Conservation (phyloP, 2,329 filamentous ascomycete genomes). For the Rosellinia necatrix region DNA sequence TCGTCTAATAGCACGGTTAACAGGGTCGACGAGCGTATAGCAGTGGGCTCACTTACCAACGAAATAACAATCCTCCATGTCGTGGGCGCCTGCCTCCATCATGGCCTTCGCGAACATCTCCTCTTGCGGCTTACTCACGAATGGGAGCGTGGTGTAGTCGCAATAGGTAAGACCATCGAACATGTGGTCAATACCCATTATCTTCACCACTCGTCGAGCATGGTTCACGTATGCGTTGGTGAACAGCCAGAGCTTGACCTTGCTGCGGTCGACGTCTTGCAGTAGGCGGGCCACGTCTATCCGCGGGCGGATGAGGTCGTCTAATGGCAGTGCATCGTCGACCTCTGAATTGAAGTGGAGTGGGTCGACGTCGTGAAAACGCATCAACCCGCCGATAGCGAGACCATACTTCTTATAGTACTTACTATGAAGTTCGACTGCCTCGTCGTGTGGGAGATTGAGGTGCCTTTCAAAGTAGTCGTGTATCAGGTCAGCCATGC, state of each 20-base stretch:
- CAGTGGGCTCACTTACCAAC: constrained; percentile 11
- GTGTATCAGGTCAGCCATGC: constrained; percentile 26
- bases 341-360: constrained; percentile 25
- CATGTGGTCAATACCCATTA: constrained; percentile 19
- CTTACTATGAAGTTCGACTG: constrained; percentile 13
- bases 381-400: constrained; percentile 18
- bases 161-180: constrained; percentile 25
- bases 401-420: constrained; percentile 24
- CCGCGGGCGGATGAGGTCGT: constrained; percentile 12
- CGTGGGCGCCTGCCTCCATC: constrained; percentile 21
- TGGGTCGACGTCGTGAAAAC: constrained; percentile 20
- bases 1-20: constrained; percentile 12
- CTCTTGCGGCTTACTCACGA: constrained; percentile 23
- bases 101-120: constrained; percentile 25
- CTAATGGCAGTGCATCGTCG: constrained; percentile 21
- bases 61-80: constrained; percentile 24
- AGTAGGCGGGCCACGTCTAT: constrained; percentile 15
- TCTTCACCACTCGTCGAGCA: constrained; percentile 18
- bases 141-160: constrained; percentile 23
- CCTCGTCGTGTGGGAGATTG: constrained; percentile 13
- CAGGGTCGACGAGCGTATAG: not conserved
- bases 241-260: constrained; percentile 23
- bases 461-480: constrained; percentile 21
- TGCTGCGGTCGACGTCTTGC: constrained; percentile 16
- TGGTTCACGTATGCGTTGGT: constrained; percentile 26